A percentile compares a stretch with the other conserved stretches of the same genome.
Conservation (phyloP, 75 land plant genomes). For the Adiantum capillusveneris region DNA sequence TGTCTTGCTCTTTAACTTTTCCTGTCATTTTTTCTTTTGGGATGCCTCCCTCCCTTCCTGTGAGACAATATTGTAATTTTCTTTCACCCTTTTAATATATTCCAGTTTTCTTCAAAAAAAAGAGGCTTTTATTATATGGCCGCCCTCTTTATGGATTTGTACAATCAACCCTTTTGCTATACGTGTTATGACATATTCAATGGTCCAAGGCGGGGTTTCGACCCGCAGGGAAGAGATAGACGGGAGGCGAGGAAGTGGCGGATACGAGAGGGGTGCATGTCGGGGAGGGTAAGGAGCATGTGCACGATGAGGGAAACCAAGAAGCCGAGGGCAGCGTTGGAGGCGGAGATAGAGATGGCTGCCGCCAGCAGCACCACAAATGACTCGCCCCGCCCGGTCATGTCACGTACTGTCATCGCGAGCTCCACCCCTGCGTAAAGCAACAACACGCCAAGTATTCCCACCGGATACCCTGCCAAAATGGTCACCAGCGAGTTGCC, state of each 20-base stretch:
- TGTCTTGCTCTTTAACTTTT: no score
- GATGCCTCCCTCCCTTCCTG: no score
- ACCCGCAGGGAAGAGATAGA: no score
- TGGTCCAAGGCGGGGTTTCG: no score
- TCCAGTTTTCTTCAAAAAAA: no score
- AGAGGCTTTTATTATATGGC: no score
- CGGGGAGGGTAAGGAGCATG: slow-evolving; percentile 47
- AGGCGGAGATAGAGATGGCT: slow-evolving; percentile 54
- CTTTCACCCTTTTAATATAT: no score
- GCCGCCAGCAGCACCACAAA: slow-evolving; percentile 64
- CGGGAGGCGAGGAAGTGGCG: not conserved
- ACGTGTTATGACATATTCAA: no score
- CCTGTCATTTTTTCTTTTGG: no score
- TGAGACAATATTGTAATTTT: no score
- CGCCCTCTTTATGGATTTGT: no score
- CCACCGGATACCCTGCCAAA: slow-evolving; percentile 53
- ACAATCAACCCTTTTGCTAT: no score
- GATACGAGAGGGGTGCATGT: not conserved
- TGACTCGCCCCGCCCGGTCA: slow-evolving; percentile 48
- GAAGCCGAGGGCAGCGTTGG: slow-evolving; percentile 71
- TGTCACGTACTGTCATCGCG: slow-evolving; percentile 75
- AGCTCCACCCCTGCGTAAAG: slow-evolving; percentile 81
- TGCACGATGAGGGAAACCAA: slow-evolving; percentile 42
- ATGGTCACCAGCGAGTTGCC: slow-evolving; percentile 53
- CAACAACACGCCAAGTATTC: slow-evolving; percentile 65